phyloP scores from a whole-genome alignment of 345 rosid genomes.

The Balakata baccata region DNA sequence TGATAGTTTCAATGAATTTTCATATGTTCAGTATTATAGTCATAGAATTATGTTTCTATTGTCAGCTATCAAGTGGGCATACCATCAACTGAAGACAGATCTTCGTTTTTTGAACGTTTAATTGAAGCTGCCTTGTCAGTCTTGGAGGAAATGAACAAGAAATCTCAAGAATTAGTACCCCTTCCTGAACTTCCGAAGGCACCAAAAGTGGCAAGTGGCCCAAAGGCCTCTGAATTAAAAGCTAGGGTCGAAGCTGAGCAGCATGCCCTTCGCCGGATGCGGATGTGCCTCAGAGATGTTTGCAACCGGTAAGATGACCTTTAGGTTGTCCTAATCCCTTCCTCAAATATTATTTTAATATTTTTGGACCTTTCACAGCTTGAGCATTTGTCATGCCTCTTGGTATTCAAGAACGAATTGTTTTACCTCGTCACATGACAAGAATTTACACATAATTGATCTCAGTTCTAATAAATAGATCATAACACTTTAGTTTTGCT shows the following conservation, averaged over 20 bases:
- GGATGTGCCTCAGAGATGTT: slow-evolving; percentile 98
- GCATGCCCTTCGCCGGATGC: slow-evolving; percentile 92
- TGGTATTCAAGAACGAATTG: not conserved
- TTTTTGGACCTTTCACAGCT: not conserved
- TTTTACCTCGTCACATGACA: not conserved
- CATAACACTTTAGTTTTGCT: not conserved
- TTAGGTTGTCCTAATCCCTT: not conserved
- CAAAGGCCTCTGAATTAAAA: slow-evolving; percentile 85
- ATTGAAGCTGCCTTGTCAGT: slow-evolving; percentile 92
- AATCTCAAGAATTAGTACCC: slow-evolving; percentile 39
- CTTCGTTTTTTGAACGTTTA: slow-evolving; percentile 65
- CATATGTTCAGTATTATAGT: slow-evolving; percentile 19
- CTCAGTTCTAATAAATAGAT: not conserved
- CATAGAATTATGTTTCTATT: slow-evolving; percentile 23
- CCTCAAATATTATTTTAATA: not conserved
- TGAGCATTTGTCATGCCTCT: not conserved
- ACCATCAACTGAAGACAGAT: slow-evolving; percentile 78
- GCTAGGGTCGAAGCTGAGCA: slow-evolving; percentile 98
- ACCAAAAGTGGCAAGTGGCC: slow-evolving; percentile 74
- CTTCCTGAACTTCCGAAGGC: slow-evolving; percentile 82
- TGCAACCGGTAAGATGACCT: slow-evolving; percentile 71
- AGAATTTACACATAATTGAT: not conserved
- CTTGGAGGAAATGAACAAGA: slow-evolving; percentile 48
- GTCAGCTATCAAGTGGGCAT: slow-evolving; percentile 75
- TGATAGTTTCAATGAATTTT: not conserved